Conservation (phyloP, 2,329 filamentous ascomycete species). For the Cercospora berteroae region DNA sequence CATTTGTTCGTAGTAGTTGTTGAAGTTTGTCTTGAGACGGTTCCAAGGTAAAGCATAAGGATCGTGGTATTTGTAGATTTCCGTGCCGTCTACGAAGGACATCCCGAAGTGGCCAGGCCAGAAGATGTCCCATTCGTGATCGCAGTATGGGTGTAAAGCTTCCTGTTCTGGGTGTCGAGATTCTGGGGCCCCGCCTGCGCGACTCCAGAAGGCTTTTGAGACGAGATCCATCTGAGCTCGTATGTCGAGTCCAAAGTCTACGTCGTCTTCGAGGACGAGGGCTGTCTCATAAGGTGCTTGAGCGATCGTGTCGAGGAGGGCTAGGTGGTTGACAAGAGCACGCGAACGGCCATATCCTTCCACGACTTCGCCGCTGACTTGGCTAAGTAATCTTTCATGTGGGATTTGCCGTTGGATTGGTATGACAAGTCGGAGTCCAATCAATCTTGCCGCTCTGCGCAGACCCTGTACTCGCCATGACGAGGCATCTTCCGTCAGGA, state of each 20-base stretch:
- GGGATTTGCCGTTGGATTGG: no score
- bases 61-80: constrained; percentile 12
- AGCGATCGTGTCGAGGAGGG: constrained; percentile 33
- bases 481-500: no score
- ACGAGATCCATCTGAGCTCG: constrained; percentile 37
- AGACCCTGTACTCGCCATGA: no score
- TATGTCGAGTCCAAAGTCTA: constrained; percentile 44
- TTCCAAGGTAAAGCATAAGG: constrained; percentile 13
- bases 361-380: background rate
- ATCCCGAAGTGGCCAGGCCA: constrained; percentile 38
- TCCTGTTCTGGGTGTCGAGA: background rate
- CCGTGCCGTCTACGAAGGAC: background rate
- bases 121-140: constrained; percentile 33
- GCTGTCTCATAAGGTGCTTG: constrained; percentile 41
- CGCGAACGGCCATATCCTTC: constrained; percentile 3
- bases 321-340: constrained; percentile 11
- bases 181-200: background rate
- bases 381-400: no score
- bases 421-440: background rate
- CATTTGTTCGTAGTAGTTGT: constrained; percentile 20
- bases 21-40: constrained; percentile 12
- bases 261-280: constrained; percentile 45
- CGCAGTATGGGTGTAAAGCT: constrained; percentile 12
- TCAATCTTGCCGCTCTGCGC: constrained; percentile 8
- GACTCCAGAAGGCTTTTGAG: constrained; percentile 29